These are phyloP conservation scores for Eucalyptus pumila DNA, from an alignment of 345 rosid species.

Conservation along the genomic window DNA sequence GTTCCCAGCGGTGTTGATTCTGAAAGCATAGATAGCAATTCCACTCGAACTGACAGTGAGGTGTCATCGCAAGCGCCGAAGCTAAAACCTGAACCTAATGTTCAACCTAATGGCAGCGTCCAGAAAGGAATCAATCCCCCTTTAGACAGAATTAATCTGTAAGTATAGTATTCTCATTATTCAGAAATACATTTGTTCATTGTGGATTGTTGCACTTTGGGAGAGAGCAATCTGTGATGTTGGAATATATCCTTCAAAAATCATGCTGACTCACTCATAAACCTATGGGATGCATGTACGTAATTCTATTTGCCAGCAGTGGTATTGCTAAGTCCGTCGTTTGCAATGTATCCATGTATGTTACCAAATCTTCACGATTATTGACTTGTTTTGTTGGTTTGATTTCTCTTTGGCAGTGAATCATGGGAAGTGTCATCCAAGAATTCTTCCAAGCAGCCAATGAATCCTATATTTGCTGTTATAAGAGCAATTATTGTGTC, in stretches of 20 bases:
- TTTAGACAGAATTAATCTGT: slow-evolving; percentile 68
- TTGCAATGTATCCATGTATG: neutral
- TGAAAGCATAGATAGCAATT: neutral
- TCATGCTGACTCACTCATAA: neutral
- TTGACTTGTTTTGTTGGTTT: neutral
- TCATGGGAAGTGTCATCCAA: slow-evolving; percentile 54
- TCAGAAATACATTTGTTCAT: neutral
- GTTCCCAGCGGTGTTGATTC: neutral
- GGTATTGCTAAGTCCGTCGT: neutral
- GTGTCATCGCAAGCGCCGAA: neutral
- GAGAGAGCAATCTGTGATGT: neutral
- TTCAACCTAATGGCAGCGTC: slow-evolving; percentile 3
- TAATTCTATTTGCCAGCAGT: neutral
- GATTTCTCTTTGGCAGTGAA: slow-evolving; percentile 29
- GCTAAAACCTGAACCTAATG: slow-evolving; percentile 9
- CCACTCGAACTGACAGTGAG: neutral
- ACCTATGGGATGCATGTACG: neutral
- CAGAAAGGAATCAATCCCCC: slow-evolving; percentile 30
- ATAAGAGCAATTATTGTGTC: slow-evolving; percentile 46
- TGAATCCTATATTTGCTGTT: slow-evolving; percentile 33
- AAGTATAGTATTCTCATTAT: slow-evolving; percentile 7
- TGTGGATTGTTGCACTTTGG: neutral
- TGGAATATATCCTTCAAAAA: neutral
- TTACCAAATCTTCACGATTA: neutral
- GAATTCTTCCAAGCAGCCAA: slow-evolving; percentile 5